Evolutionary conservation across 2,329 filamentous ascomycete genomes (phyloP), one percentile per base, ranked within the genome.

Genomic region (Curvularia verruculosa): DNA sequence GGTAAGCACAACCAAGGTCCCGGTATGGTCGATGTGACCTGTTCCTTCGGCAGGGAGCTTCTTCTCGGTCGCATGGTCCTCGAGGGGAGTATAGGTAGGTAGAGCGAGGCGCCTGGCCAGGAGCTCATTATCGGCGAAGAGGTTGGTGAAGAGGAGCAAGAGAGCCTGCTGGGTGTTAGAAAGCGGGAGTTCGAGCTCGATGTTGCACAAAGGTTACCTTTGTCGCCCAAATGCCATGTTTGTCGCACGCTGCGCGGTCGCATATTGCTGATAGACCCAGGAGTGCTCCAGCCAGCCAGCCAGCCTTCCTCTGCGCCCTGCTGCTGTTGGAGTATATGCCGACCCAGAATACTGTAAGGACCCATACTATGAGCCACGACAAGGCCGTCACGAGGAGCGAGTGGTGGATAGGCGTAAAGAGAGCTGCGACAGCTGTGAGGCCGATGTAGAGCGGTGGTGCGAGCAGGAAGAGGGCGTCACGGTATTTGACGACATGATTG

Each of bases 201-300:
- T 24, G 2, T 47, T 7, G 19, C 28, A 41, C n/a, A n/a, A 41
- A 12, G 47, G 21, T 41, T 65, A 81, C 80, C 77, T 82, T 80
- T 21, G 76, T 77, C 71, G 77, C 77, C 75, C 78, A 77, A n/a
- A 79, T 74, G 39, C 75, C 77, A 57, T 75, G 70, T 49, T 74
- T 75, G 58, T 80, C 77, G 60, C 75, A 74, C n/a, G 78, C 76
- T 19, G 74, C 75, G 52, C 79, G 64, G 59, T 81, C 79, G 69
- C 79, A 81, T 36, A 81, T 69, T 37, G 71, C 69, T 23, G 77
- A 72, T 48, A 82, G 63, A 10, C 76, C 78, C 36, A 81, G 69
- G 48, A 80, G 68, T 9, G 61, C 72, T 34, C 79, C 80, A 5
- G 78, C 77, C 19, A 72, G 64, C 79, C 78, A 80, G 57, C 64